Evolutionary conservation across 371 early-diverging fungal genomes (phyloP), one percentile per base, ranked within the genome.

Genomic region (Mucor sp.): DNA sequence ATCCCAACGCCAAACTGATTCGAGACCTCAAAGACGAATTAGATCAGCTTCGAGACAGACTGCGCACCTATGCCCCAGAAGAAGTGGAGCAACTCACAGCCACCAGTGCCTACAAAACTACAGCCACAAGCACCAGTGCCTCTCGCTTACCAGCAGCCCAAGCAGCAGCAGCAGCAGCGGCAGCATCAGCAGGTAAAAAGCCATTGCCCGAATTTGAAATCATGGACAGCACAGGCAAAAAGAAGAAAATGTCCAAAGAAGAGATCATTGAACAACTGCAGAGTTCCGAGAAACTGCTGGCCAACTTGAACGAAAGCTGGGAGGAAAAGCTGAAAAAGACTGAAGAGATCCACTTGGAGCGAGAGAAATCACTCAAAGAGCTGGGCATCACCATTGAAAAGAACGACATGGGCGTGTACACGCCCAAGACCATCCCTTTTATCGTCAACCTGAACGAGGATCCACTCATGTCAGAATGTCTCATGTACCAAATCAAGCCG

Each of bases 381-480:
- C 82, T 94, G 28, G 95, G 95, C 25, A 94, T 94, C 57, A 80
- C 88, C 1, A 85, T 93, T 4, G 90, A 91, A 47, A 88, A 90
- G 57, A 87, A 88, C 59, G 86, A 90, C 21, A 89, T 93, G 28
- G 95, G 95, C 8, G 86, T 95, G 8, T 89, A 90, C 65, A 89
- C 93, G 1, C 95, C 97, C 3, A 91, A 92, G 60, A 87, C 88
- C 41, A 86, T 90, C 27, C 96, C 97, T 3, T 95, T 95, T 76
- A 80, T 97, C 48, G 90, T 95, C 61, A 97, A 95, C 66, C 79
- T 95, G 58, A 94, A 92, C 74, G 95, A 95, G 66, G 95, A 97
- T 74, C 95, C 95, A 17, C 86, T 92, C 53, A 91, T 94, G 92
- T 91, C 93, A 9, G 94, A 97, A 74, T 95, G 95, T 61, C 76